Conservation (phyloP, 495 filamentous ascomycete genomes). For the Neurospora terricola region DNA sequence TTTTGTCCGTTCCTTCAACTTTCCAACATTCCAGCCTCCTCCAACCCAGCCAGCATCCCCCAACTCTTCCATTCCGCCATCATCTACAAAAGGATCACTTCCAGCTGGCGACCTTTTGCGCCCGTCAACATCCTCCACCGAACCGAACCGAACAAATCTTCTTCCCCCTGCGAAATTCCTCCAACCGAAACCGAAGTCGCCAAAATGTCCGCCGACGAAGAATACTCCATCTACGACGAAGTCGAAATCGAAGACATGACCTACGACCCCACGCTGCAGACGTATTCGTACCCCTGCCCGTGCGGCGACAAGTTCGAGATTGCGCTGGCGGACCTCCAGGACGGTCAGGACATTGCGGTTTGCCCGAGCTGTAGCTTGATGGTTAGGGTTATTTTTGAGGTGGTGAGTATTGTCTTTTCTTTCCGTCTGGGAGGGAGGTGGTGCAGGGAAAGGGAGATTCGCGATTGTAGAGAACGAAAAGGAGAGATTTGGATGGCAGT, state of each 20-base stretch:
- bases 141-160: neutral
- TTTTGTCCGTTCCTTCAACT: neutral
- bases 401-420: constrained; percentile 40
- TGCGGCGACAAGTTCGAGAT: constrained; percentile 98
- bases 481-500: too few species aligned
- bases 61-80: neutral
- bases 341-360: constrained; percentile 84
- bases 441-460: too few species aligned
- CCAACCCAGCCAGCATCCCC: neutral
- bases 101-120: neutral
- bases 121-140: neutral
- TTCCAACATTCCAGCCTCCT: neutral
- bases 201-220: constrained; percentile 53
- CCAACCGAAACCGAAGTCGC: neutral
- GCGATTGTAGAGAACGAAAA: too few species aligned
- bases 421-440: neutral
- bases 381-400: constrained; percentile 89
- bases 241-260: constrained; percentile 99
- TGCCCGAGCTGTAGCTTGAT: constrained; percentile 95
- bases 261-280: constrained; percentile 68
- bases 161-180: neutral
- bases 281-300: constrained; percentile 93
- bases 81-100: neutral
- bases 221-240: constrained; percentile 83
- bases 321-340: constrained; percentile 68